Evolutionary conservation across 306 rosid genomes (phyloP).

Genomic region (Macrotyloma uniflorum): DNA sequence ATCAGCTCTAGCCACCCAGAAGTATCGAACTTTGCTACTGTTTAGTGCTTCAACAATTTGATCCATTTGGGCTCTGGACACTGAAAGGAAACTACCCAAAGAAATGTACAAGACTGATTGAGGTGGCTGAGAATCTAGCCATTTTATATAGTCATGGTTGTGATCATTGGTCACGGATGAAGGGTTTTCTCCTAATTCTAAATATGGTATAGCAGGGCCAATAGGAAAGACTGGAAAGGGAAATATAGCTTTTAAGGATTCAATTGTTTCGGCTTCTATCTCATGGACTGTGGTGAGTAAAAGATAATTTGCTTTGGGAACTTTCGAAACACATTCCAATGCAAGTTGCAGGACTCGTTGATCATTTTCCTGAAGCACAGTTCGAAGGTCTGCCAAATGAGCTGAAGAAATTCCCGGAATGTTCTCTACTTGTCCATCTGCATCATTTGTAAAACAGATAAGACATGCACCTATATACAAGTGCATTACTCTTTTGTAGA

Average conservation of each 20-base stretch:
- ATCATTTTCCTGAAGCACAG: constrained; percentile 38
- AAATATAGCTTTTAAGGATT: constrained; percentile 40
- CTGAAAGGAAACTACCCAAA: constrained; percentile 59
- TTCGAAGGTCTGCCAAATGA: constrained; percentile 42
- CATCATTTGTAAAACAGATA: constrained; percentile 18
- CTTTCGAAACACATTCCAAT: constrained; percentile 40
- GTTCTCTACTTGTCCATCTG: constrained; percentile 37
- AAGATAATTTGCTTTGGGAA: constrained; percentile 50
- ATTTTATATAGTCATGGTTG: constrained; percentile 39
- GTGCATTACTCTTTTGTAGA: neutral
- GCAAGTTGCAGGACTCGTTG: constrained; percentile 36
- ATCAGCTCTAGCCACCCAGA: constrained; percentile 63
- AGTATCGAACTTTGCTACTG: constrained; percentile 31
- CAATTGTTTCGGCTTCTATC: constrained; percentile 47
- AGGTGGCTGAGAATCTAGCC: constrained; percentile 65
- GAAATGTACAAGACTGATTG: constrained; percentile 63
- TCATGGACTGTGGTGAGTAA: constrained; percentile 53
- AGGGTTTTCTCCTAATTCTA: constrained; percentile 32
- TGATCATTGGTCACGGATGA: neutral
- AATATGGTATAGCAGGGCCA: constrained; percentile 60
- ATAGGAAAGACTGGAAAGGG: constrained; percentile 53
- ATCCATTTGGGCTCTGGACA: constrained; percentile 53
- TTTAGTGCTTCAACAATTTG: constrained; percentile 51
- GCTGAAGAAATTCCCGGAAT: constrained; percentile 43
- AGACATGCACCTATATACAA: neutral